Evolutionary conservation across 2,329 filamentous ascomycete genomes (phyloP).

Genomic region (Colletotrichum spinosum): DNA sequence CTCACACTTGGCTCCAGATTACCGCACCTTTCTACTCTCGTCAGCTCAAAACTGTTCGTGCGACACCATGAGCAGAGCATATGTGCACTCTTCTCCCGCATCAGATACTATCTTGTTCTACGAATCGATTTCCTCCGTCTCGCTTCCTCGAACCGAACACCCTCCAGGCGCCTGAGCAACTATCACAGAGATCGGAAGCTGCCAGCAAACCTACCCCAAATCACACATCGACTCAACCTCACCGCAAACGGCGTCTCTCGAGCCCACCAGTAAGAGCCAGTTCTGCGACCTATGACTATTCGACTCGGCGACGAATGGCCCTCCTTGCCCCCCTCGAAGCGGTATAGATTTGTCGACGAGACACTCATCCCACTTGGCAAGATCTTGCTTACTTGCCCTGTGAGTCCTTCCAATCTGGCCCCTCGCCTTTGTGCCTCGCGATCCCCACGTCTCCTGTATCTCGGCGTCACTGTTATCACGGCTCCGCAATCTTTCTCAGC

Average conservation of each 20-base stretch:
- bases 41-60: conserved; percentile 28
- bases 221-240: conserved; percentile 6
- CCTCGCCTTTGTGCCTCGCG: too few species aligned
- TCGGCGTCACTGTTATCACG: neutral
- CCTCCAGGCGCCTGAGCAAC: conserved; percentile 24
- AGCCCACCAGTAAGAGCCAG: neutral
- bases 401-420: too few species aligned
- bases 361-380: too few species aligned
- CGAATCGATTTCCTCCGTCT: conserved; percentile 32
- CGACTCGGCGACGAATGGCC: too few species aligned
- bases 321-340: too few species aligned
- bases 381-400: too few species aligned
- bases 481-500: neutral
- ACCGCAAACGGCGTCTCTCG: neutral
- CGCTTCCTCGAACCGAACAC: conserved; percentile 27
- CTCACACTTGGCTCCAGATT: neutral
- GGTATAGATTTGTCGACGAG: too few species aligned
- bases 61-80: conserved; percentile 38
- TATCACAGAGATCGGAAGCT: neutral
- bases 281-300: too few species aligned
- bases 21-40: conserved; percentile 22
- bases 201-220: conserved; percentile 3
- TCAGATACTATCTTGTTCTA: conserved; percentile 23
- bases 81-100: conserved; percentile 26
- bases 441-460: neutral